Percentiles rank a stretch among this genome's conserved stretches.
These are phyloP conservation scores for Fusarium compactum DNA, from an alignment of 2,329 filamentous ascomycete species.

Conservation along the genomic window DNA sequence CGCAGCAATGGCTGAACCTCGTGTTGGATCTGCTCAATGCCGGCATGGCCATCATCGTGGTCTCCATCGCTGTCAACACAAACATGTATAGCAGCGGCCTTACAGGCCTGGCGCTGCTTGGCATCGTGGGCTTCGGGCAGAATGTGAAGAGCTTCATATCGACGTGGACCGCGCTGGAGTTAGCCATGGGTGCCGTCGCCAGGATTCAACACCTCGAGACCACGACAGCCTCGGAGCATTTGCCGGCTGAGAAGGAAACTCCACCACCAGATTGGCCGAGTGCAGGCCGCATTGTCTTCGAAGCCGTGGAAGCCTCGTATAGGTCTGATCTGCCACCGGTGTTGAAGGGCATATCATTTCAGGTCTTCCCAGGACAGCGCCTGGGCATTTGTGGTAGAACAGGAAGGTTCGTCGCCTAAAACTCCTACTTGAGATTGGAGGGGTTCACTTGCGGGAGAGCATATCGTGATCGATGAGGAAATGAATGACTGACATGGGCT, in stretches of 20 bases:
- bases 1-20: slow-evolving; percentile 40
- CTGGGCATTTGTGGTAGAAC: slow-evolving; percentile 29
- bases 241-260: slow-evolving; percentile 17
- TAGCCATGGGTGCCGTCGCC: slow-evolving; percentile 43
- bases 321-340: slow-evolving; percentile 13
- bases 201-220: slow-evolving; percentile 33
- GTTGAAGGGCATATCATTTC: slow-evolving; percentile 21
- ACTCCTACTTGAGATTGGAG: slow-evolving; percentile 8
- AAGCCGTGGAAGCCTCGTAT: slow-evolving; percentile 57
- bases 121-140: slow-evolving; percentile 48
- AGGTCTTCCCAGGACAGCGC: slow-evolving; percentile 19
- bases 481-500: slow-evolving; percentile 6
- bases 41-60: slow-evolving; percentile 29
- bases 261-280: slow-evolving; percentile 85
- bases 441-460: slow-evolving; percentile 55
- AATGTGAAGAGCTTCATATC: slow-evolving; percentile 48
- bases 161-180: slow-evolving; percentile 47
- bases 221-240: slow-evolving; percentile 21
- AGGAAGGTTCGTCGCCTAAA: slow-evolving; percentile 18
- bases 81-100: slow-evolving; percentile 11
- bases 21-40: slow-evolving; percentile 37
- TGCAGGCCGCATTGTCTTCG: slow-evolving; percentile 83
- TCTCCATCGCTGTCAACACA: slow-evolving; percentile 26
- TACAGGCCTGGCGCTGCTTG: slow-evolving; percentile 44
- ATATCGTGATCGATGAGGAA: slow-evolving; percentile 56